Conservation (phyloP, 371 early-diverging fungal genomes). For the Rhizopus arrhizus region DNA sequence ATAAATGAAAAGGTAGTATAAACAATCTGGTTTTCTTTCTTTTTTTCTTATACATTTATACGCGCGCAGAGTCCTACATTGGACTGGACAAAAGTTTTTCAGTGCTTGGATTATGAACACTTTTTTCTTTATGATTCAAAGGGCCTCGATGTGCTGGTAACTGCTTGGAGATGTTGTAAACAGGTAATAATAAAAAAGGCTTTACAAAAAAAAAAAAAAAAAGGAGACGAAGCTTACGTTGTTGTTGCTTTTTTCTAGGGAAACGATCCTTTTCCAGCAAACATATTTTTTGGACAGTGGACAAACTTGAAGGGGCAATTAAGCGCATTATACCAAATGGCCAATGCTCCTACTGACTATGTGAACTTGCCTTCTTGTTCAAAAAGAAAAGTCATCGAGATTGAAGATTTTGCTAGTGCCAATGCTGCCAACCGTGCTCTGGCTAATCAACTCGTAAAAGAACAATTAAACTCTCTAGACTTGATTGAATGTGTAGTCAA, state of each 20-base stretch:
- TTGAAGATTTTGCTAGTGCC: slow-evolving; percentile 58
- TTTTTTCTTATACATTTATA: not conserved
- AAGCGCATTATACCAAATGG: slow-evolving; percentile 69
- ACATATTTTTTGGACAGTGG: slow-evolving; percentile 79
- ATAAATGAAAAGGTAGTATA: slow-evolving; percentile 57
- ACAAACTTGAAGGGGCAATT: slow-evolving; percentile 72
- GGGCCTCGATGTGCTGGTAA: slow-evolving; percentile 67
- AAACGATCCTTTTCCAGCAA: slow-evolving; percentile 64
- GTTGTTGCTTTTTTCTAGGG: slow-evolving; percentile 10
- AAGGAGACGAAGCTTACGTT: no score
- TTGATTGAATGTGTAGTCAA: slow-evolving; percentile 71
- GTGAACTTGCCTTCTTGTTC: slow-evolving; percentile 55
- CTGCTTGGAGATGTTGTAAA: slow-evolving; percentile 62
- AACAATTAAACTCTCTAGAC: slow-evolving; percentile 78
- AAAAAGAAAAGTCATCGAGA: slow-evolving; percentile 51
- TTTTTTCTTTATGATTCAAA: slow-evolving; percentile 66
- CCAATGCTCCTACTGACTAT: slow-evolving; percentile 57
- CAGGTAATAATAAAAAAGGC: slow-evolving; percentile 45
- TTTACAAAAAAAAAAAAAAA: no score
- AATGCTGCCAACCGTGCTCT: slow-evolving; percentile 51
- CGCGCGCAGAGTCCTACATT: slow-evolving; percentile 49
- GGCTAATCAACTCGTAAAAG: slow-evolving; percentile 56
- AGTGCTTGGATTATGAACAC: slow-evolving; percentile 71
- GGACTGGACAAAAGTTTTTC: slow-evolving; percentile 69
- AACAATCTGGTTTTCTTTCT: no score